These are phyloP conservation scores for Cladophialophora exuberans DNA, from an alignment of 2,329 filamentous ascomycete species.

Conservation along the genomic window DNA sequence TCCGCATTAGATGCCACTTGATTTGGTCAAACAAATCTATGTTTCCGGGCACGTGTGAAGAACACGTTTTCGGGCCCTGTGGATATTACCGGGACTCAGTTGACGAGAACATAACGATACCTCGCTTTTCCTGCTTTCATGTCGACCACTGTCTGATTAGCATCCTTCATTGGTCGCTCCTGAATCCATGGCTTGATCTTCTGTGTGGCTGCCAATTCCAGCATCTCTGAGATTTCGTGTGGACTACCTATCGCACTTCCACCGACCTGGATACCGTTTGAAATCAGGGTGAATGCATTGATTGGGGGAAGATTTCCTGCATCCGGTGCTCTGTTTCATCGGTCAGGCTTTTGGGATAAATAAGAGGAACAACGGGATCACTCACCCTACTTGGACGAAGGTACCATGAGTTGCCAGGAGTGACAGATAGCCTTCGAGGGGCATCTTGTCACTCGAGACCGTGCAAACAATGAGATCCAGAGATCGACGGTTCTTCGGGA, in stretches of 20 bases:
- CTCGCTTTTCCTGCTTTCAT: background rate
- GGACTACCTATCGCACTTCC: slow-evolving; percentile 52
- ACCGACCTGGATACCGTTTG: slow-evolving; percentile 57
- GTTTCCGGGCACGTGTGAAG: no score
- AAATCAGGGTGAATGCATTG: slow-evolving; percentile 62
- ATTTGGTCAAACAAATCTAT: no score
- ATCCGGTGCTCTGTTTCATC: slow-evolving; percentile 70
- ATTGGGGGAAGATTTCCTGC: slow-evolving; percentile 48
- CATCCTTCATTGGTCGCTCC: slow-evolving; percentile 45
- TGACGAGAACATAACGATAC: background rate
- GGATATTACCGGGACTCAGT: no score
- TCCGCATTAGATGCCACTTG: no score
- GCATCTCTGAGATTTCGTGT: slow-evolving; percentile 49
- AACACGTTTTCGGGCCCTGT: no score
- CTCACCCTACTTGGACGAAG: slow-evolving; percentile 70
- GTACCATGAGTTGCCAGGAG: slow-evolving; percentile 63
- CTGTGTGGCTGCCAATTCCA: slow-evolving; percentile 47
- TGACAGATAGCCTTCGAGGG: slow-evolving; percentile 61
- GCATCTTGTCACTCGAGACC: slow-evolving; percentile 50
- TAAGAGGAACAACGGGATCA: no score
- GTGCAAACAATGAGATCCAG: slow-evolving; percentile 62
- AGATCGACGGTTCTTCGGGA: slow-evolving; percentile 48
- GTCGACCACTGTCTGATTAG: slow-evolving; percentile 16
- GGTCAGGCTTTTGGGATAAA: no score
- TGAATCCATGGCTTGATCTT: slow-evolving; percentile 49